These are phyloP conservation scores for Candida andamanensis DNA, from an alignment of 805 yeast genomes.

Conservation along the genomic window DNA sequence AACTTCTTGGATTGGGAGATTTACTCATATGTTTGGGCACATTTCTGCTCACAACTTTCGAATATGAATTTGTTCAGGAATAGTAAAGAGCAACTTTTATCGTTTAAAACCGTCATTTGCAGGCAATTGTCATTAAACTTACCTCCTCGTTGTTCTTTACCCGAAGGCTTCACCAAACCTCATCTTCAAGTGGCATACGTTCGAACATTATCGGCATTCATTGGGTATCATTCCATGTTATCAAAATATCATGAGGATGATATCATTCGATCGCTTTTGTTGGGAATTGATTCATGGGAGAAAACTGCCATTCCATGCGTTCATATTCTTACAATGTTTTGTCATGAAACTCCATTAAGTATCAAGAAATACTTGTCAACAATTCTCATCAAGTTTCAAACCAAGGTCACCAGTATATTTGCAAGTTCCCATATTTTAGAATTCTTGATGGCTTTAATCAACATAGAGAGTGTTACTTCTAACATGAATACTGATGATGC, in stretches of 20 bases:
- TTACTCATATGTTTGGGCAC: slow-evolving; percentile 61
- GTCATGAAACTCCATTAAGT: slow-evolving; percentile 74
- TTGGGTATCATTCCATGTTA: slow-evolving; percentile 54
- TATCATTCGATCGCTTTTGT: slow-evolving; percentile 52
- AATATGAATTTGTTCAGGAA: slow-evolving; percentile 49
- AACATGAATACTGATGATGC: slow-evolving; percentile 74
- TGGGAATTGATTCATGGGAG: slow-evolving; percentile 70
- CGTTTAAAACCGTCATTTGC: slow-evolving; percentile 46
- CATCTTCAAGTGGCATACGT: slow-evolving; percentile 65
- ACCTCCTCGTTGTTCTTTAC: slow-evolving; percentile 37
- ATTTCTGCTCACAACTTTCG: slow-evolving; percentile 65
- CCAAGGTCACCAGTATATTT: slow-evolving; percentile 63
- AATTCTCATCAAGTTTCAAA: slow-evolving; percentile 70
- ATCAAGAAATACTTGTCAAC: slow-evolving; percentile 63
- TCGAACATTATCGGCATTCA: slow-evolving; percentile 54
- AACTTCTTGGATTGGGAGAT: slow-evolving; percentile 64
- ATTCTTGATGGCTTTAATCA: slow-evolving; percentile 60
- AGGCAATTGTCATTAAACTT: slow-evolving; percentile 53
- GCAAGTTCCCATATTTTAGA: slow-evolving; percentile 74
- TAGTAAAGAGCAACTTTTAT: slow-evolving; percentile 29
- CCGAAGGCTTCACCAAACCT: slow-evolving; percentile 43
- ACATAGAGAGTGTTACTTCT: slow-evolving; percentile 61
- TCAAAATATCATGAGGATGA: slow-evolving; percentile 58
- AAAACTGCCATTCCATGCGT: slow-evolving; percentile 73
- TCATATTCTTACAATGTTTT: slow-evolving; percentile 68